phyloP scores from a whole-genome alignment of 345 rosid genomes.

The Cardamine resedifolia region DNA sequence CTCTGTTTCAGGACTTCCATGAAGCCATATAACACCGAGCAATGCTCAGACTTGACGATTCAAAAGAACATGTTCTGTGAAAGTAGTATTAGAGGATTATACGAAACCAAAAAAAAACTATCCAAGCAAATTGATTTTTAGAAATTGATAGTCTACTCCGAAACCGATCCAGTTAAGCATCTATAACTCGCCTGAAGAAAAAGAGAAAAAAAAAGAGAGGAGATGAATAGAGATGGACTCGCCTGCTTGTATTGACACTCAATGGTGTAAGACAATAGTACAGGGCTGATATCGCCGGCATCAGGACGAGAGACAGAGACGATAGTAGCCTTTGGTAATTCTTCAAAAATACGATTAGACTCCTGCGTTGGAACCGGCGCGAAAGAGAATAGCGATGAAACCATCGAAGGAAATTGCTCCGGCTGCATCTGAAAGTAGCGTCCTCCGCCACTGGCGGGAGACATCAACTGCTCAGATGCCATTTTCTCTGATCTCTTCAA shows the following conservation, averaged over 20 bases:
- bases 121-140: neutral
- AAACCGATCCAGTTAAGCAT: neutral
- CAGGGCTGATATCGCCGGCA: slow-evolving; percentile 84
- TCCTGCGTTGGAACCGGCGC: slow-evolving; percentile 53
- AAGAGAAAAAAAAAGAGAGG: too few species aligned
- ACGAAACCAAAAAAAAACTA: neutral
- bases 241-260: slow-evolving; percentile 92
- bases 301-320: slow-evolving; percentile 87
- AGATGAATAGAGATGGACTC: too few species aligned
- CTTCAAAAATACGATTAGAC: slow-evolving; percentile 71
- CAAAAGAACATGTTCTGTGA: neutral
- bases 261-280: slow-evolving; percentile 76
- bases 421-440: slow-evolving; percentile 76
- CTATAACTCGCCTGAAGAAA: too few species aligned
- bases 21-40: neutral
- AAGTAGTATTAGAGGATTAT: neutral
- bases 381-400: slow-evolving; percentile 59
- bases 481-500: slow-evolving; percentile 26
- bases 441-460: slow-evolving; percentile 46
- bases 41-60: neutral
- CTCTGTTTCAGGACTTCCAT: neutral
- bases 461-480: slow-evolving; percentile 83
- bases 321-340: slow-evolving; percentile 74
- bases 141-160: neutral
- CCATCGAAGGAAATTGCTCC: slow-evolving; percentile 53